Percentiles rank a stretch among this genome's conserved stretches.
phyloP scores from a whole-genome alignment of 192 early-diverging fungal species.

The Backusella westeae region DNA sequence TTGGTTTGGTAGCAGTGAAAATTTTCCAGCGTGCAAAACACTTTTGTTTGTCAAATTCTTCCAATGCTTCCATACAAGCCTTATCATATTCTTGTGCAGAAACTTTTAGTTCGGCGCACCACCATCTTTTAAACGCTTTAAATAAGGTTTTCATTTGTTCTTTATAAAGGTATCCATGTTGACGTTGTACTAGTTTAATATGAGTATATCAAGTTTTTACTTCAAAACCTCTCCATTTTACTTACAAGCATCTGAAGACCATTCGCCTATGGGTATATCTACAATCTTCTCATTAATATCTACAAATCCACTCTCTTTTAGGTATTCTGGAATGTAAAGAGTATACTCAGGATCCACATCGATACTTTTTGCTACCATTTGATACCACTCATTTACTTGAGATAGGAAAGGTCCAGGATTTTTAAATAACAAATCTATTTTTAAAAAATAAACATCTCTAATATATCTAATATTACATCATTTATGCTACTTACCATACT shows the following conservation, averaged over 20 bases:
- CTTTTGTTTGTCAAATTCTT: slow-evolving; percentile 28
- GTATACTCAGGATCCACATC: slow-evolving; percentile 8
- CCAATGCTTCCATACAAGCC: slow-evolving; percentile 20
- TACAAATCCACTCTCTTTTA: slow-evolving; percentile 21
- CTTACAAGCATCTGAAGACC: slow-evolving; percentile 28
- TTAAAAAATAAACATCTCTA: neutral
- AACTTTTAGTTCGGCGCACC: slow-evolving; percentile 18
- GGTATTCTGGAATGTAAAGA: neutral
- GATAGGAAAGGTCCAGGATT: slow-evolving; percentile 22
- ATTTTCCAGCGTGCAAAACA: slow-evolving; percentile 23
- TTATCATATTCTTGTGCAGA: slow-evolving; percentile 25
- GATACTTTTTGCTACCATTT: slow-evolving; percentile 4
- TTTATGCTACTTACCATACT: slow-evolving; percentile 15
- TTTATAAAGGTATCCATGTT: slow-evolving; percentile 31
- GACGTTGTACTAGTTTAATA: slow-evolving; percentile 14
- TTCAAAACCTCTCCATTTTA: neutral
- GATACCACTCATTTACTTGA: slow-evolving; percentile 29
- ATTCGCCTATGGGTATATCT: slow-evolving; percentile 35
- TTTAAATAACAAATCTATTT: slow-evolving; percentile 21
- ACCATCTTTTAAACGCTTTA: slow-evolving; percentile 35
- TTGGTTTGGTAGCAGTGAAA: slow-evolving; percentile 27
- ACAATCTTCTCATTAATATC: slow-evolving; percentile 16
- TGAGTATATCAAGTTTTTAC: slow-evolving; percentile 1
- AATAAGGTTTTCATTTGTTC: slow-evolving; percentile 30
- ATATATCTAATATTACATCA: neutral